Conservation (phyloP, 805 yeast species). For the Candida adriatica region DNA sequence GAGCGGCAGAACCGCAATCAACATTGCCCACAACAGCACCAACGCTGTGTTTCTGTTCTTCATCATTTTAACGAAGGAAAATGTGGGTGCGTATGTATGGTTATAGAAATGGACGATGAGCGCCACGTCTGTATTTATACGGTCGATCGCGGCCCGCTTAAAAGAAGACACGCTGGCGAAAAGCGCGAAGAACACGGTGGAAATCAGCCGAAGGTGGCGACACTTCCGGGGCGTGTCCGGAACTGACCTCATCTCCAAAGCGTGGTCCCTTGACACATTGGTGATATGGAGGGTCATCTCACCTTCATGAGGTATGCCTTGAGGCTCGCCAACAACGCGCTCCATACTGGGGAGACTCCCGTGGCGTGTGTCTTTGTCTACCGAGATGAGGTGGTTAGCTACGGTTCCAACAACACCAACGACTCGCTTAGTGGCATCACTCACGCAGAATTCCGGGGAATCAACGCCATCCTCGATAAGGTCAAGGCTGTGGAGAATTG, state of each 20-base stretch:
- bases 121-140: too few species aligned
- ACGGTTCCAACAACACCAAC: constrained; percentile 85
- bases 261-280: too few species aligned
- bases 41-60: constrained; percentile 27
- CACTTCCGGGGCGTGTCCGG: too few species aligned
- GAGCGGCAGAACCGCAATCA: constrained; percentile 22
- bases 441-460: constrained; percentile 90
- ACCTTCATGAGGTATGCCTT: constrained; percentile 46
- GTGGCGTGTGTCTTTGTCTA: constrained; percentile 74
- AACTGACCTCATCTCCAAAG: too few species aligned
- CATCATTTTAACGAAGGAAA: constrained; percentile 8
- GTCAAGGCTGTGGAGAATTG: constrained; percentile 19
- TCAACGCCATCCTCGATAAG: constrained; percentile 41
- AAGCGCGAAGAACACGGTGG: constrained; percentile 5
- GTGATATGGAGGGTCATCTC: constrained; percentile 11
- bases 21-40: constrained; percentile 25
- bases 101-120: too few species aligned
- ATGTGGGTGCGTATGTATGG: too few species aligned
- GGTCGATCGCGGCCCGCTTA: background rate
- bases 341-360: constrained; percentile 69
- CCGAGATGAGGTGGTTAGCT: constrained; percentile 48
- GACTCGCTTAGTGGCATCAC: constrained; percentile 77
- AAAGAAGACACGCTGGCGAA: constrained; percentile 15
- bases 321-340: constrained; percentile 55
- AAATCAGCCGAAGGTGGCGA: constrained; percentile 1